Evolutionary conservation across 345 rosid genomes (phyloP), one percentile per base, ranked within the genome.

Genomic region (Eucalyptus pauciflora): DNA sequence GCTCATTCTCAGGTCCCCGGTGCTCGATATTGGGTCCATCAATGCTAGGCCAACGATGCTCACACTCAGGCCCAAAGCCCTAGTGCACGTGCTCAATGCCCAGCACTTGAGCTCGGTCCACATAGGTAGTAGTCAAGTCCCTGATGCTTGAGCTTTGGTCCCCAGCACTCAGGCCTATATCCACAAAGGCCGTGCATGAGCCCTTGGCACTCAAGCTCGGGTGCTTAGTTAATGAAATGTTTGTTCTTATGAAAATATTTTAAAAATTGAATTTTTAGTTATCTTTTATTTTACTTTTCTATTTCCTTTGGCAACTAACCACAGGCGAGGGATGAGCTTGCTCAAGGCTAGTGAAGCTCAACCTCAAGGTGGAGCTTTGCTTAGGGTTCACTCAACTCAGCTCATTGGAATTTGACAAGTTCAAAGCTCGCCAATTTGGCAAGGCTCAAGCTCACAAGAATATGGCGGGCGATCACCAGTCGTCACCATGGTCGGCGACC

Each of bases 401-500:
- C 25, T 52, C 58, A 52, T 2, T 20, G 0, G 58, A 20, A 52
- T 52, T 52, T 18, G 25, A 52, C 58, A 52, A 52, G 58, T 52
- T 52, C 4, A 0, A 52, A 52, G 58, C 58, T 52, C 0, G 0
- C 24, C 58, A 52, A 52, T 52, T 52, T 52, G 58, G 58, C 58
- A 52, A 52, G 4, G 25, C 58, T 52, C 58, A 52, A 52, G 58
- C 58, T 52, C 1, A 0, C 58, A 52, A 20, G 10, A 52, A 52
- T 20, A 52, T 52, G 58, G 25, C 0, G 0, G 10, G 58, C 4
- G 2, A 20, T 52, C 58, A 52, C 2, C 2, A 8, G 0, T 52
- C 5, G 0, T 52, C 25, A 25, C 29, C 29, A 56, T 56, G 62
- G 3, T 56, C 0, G 2, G 2, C 0, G 1, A 24, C 0, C 0